These are phyloP conservation scores for Biscutella laevigata DNA, from an alignment of 441 rosid species.

Conservation along the genomic window DNA sequence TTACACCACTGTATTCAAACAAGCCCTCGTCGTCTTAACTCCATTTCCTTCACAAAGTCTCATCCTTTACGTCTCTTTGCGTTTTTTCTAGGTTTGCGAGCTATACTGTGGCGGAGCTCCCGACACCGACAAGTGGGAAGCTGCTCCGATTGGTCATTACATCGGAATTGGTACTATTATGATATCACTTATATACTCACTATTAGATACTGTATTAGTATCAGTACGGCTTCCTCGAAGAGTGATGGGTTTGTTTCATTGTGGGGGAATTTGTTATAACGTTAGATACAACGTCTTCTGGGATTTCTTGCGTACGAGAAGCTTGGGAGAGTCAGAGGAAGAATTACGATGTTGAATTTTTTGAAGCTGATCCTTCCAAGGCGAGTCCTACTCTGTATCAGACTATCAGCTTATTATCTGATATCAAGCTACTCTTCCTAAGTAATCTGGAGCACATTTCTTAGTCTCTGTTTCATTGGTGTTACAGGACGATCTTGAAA, in stretches of 20 bases:
- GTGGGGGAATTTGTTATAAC: not conserved
- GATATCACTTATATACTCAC: not conserved
- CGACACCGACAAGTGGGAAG: constrained; percentile 70
- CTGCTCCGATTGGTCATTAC: constrained; percentile 56
- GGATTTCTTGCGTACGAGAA: constrained; percentile 47
- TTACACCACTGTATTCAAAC: constrained; percentile 49
- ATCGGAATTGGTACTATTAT: constrained; percentile 60
- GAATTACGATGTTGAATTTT: constrained; percentile 57
- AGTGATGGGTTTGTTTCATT: not conserved
- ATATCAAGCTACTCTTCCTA: not conserved
- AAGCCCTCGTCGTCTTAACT: not conserved
- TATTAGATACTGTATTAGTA: not conserved
- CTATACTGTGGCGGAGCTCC: constrained; percentile 63
- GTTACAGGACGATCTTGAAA: constrained; percentile 55
- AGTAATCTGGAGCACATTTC: not conserved
- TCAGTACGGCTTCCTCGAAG: not conserved
- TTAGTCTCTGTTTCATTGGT: not conserved
- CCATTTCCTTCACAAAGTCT: constrained; percentile 4
- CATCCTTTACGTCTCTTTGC: constrained; percentile 4
- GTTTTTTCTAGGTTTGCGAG: constrained; percentile 55
- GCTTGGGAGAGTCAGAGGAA: constrained; percentile 80
- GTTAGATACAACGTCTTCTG: constrained; percentile 56
- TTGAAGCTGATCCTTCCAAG: constrained; percentile 73
- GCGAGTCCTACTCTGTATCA: constrained; percentile 2
- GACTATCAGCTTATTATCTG: no score